Conservation (phyloP, 257 asterid species). For the Solanum infundibuliforme region DNA sequence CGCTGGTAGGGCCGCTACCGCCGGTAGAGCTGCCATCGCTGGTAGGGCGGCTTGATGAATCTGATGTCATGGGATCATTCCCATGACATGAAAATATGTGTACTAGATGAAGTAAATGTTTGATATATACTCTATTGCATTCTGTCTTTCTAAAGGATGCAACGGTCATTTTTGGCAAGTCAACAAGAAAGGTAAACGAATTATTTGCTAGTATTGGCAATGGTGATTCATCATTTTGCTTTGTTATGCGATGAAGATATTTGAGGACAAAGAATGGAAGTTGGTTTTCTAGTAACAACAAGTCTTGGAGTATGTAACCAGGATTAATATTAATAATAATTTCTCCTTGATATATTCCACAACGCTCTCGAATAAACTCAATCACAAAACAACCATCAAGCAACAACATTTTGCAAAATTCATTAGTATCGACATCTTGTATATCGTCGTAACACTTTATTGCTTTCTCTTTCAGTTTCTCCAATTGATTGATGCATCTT, state of each 20-base stretch:
- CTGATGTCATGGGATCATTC: too few relatives aligned
- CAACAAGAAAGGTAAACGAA: background rate
- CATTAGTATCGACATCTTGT: background rate
- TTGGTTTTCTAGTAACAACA: slow-evolving; percentile 3
- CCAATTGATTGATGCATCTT: too few relatives aligned
- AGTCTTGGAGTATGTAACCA: background rate
- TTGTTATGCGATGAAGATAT: background rate
- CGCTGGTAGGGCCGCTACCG: too few relatives aligned
- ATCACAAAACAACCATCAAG: slow-evolving; percentile 12
- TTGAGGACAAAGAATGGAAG: slow-evolving; percentile 2
- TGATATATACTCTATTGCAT: background rate
- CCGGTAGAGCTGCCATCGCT: too few relatives aligned
- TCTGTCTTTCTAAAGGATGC: background rate
- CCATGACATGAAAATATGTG: background rate
- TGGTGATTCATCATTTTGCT: background rate
- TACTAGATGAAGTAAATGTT: slow-evolving; percentile 6
- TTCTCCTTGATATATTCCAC: background rate
- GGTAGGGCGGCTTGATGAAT: too few relatives aligned
- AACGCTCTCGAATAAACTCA: background rate
- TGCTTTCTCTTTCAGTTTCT: too few relatives aligned
- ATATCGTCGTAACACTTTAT: background rate
- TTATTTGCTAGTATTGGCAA: background rate
- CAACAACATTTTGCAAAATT: background rate
- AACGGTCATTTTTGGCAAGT: background rate
- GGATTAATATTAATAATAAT: background rate